Base-by-base conservation (phyloP, 352 stramenopile genomes). In the Phytophthora melonis region DNA sequence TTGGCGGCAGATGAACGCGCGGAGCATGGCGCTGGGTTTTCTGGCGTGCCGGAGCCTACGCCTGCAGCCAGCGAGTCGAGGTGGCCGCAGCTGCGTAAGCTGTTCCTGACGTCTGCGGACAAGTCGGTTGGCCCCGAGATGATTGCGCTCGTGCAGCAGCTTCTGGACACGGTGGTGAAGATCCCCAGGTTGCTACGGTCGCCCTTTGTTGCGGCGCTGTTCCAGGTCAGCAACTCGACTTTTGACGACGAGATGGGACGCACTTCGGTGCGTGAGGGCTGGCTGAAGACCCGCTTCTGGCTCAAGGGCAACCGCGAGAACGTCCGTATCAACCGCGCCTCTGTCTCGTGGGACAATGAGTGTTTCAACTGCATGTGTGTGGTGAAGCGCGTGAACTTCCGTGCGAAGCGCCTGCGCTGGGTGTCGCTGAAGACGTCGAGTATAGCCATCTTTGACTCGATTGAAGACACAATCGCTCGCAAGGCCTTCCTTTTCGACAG, bases 331-430 rank as follows among this genome's bases (percentile, higher is more conserved):
- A 93, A 96, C 55, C 88, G 87, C 14, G 88, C 82, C 1, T 87
- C 87, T 0, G 74, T 84, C 21, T 90, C 85, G 14, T 96, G 90
- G 52, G 90, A 96, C 75, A 96, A 96, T 47, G 86, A 94, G 66
- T 96, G 87, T 68, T 93, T 95, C 70, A 96, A 96, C 78, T 96
- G 90, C 75, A 94, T 95, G 83, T 96, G 90, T 58, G 87, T 96
- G 23, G 82, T 94, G 43, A 96, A 96, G 80, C 89, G 89, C 9
- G 84, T 95, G 1, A 87, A 92, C 64, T 93, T 94, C 60, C 89
- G 90, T n/a, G 85, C 88, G 0, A 94, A 94, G 70, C 88, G 91
- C 34, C 84, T 86, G 81, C 80, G 87, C 36, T 96, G 90, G 90
- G 87, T 96, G 23, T 87, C 90, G 56, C 75, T 96, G 14, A 95